Evolutionary conservation across 2,329 filamentous ascomycete genomes (phyloP), one percentile per base, ranked within the genome.

Genomic region (Aspergillus neotritici): DNA sequence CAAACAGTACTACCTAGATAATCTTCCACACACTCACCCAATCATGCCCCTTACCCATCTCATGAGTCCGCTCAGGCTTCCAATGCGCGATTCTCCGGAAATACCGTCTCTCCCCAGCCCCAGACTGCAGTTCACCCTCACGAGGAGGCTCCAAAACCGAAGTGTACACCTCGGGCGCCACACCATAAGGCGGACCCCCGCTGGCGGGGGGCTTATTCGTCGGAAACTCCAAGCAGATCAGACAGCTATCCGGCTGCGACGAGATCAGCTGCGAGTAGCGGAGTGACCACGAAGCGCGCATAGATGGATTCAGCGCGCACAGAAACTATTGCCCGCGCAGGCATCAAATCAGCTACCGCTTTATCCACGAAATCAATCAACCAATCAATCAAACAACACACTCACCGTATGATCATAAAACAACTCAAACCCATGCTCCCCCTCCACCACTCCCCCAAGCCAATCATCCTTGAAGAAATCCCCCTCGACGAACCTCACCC

Each of bases 141-240:
- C 87, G 87, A 0, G 87, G 87, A 37, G 77, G 74, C 41, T 75
- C 75, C 33, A 94, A 73, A 54, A 91, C 81, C 49, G 80, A 82
- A 55, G 81, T 69, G 63, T 94, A 93, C 21, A 86, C 77, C 47
- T 80, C 76, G 1, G 84, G 76, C 10, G 79, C 77, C 32, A 87
- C 67, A 6, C 82, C 80, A 74, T 79, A 90, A 2, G 88, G 87
- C 10, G 88, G 87, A 0, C 88, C 87, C 8, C 74, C 74, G 8
- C 76, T 72, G 9, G 71, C 72, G 8, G 83, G 75, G 33, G 79
- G 74, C 62, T 90, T 93, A 48, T 79, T 76, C 1, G 83, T 80
- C 8, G 88, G 88, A 62, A 85, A 94, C 62, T 94, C 87, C 48
- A 94, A 75, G 65, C 80, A 83, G 37, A 83, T 70, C 41, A 83